Evolutionary conservation across 345 rosid species (phyloP).

Genomic region (Aquilaria yunnanensis): DNA sequence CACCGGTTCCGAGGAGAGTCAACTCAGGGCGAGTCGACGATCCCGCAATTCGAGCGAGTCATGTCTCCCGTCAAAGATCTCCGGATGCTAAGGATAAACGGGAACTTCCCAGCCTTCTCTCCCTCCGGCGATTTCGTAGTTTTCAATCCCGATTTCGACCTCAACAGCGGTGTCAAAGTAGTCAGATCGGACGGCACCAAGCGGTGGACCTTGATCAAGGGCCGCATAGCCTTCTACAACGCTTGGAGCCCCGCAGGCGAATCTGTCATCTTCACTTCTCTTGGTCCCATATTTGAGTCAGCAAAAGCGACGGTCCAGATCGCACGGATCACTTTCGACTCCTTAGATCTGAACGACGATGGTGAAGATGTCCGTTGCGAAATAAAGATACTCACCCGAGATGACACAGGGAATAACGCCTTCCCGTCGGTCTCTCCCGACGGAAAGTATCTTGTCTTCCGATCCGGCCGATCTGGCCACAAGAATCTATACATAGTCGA

Average conservation of each 20-base stretch:
- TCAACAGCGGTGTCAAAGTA: conserved; percentile 40
- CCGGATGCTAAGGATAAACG: conserved; percentile 56
- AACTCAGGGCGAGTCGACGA: conserved; percentile 31
- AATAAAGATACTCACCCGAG: conserved; percentile 59
- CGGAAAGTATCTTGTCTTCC: conserved; percentile 65
- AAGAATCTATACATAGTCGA: conserved; percentile 63
- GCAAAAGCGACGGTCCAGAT: conserved; percentile 54
- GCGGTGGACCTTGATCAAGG: conserved; percentile 62
- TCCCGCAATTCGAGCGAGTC: conserved; percentile 67
- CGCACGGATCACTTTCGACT: conserved; percentile 59
- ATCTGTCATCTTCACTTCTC: conserved; percentile 60
- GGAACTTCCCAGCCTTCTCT: conserved; percentile 64
- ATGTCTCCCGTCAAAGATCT: conserved; percentile 46
- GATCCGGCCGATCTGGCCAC: conserved; percentile 72
- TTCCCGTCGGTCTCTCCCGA: conserved; percentile 87
- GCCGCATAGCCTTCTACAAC: conserved; percentile 66
- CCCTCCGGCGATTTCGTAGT: conserved; percentile 55
- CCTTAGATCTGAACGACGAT: conserved; percentile 29
- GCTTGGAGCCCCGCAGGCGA: conserved; percentile 79
- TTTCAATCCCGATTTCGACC: conserved; percentile 37
- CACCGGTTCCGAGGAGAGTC: conserved; percentile 82
- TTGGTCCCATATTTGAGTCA: conserved; percentile 71
- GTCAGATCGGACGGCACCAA: conserved; percentile 68
- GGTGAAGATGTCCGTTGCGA: conserved; percentile 38
- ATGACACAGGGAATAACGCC: conserved; percentile 82